These are phyloP conservation scores for Penicillium ochrochloron DNA, from an alignment of 495 filamentous ascomycete genomes.

Conservation along the genomic window DNA sequence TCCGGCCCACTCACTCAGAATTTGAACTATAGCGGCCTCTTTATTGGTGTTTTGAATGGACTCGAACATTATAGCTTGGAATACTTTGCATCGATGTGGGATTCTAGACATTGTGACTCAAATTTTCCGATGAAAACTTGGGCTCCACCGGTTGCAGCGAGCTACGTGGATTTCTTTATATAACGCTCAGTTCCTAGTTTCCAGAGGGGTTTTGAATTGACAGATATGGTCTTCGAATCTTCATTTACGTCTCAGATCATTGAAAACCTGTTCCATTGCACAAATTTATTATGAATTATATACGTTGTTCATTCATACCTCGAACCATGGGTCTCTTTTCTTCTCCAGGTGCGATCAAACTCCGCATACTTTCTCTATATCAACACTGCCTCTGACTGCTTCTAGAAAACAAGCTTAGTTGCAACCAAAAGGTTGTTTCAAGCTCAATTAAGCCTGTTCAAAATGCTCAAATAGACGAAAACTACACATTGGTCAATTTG, in stretches of 20 bases:
- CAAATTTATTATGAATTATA: slow-evolving; percentile 15
- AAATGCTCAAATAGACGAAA: slow-evolving; percentile 7
- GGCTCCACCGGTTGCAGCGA: slow-evolving; percentile 21
- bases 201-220: background rate
- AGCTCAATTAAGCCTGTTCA: background rate
- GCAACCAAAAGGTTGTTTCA: slow-evolving; percentile 16
- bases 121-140: slow-evolving; percentile 12
- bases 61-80: slow-evolving; percentile 28
- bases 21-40: slow-evolving; percentile 24
- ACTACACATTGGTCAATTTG: slow-evolving; percentile 31
- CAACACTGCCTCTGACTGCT: slow-evolving; percentile 14
- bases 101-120: slow-evolving; percentile 31
- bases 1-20: slow-evolving; percentile 26
- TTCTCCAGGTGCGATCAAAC: slow-evolving; percentile 22
- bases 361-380: background rate
- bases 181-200: slow-evolving; percentile 3
- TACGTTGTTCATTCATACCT: slow-evolving; percentile 12
- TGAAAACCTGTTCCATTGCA: background rate
- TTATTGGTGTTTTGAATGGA: slow-evolving; percentile 27
- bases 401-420: slow-evolving; percentile 18
- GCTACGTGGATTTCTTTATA: slow-evolving; percentile 22
- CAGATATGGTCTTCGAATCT: slow-evolving; percentile 9
- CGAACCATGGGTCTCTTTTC: slow-evolving; percentile 17
- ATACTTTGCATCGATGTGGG: slow-evolving; percentile 19
- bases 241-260: slow-evolving; percentile 6